These are phyloP conservation scores for Acanthamoeba lenticulata DNA, from an alignment of 208 protist species.

Conservation along the genomic window DNA sequence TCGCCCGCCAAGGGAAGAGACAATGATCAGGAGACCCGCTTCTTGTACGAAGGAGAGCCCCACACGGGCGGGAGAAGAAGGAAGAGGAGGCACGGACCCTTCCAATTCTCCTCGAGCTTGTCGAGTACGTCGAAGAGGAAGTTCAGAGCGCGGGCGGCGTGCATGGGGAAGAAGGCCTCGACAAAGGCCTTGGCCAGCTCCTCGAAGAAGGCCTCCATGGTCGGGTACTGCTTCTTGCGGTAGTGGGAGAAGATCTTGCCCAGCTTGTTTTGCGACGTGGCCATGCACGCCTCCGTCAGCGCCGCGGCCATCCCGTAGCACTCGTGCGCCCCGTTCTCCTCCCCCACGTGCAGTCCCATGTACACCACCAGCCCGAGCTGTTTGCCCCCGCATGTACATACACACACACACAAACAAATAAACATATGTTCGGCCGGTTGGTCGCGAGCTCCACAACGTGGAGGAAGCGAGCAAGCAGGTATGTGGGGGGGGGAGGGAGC, in stretches of 20 bases:
- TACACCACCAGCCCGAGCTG: constrained; percentile 54
- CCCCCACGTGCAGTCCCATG: constrained; percentile 54
- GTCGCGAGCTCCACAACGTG: too few species aligned
- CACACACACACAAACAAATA: not conserved
- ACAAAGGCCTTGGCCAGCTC: constrained; percentile 13
- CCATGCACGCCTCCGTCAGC: constrained; percentile 55
- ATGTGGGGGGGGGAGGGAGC: not conserved
- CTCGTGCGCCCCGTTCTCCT: constrained; percentile 13
- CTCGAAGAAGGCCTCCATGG: constrained; percentile 56
- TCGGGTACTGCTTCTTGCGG: constrained; percentile 56
- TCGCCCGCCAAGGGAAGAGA: not conserved
- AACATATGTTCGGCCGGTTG: too few species aligned
- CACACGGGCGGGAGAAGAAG: not conserved
- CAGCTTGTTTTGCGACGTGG: constrained; percentile 51
- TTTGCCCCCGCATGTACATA: not conserved
- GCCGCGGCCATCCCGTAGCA: constrained; percentile 31
- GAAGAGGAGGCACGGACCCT: not conserved
- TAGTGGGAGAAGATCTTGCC: constrained; percentile 62
- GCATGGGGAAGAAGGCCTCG: constrained; percentile 52
- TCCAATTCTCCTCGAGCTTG: constrained; percentile 65
- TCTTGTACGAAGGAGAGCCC: too few species aligned
- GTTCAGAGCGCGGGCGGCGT: constrained; percentile 6
- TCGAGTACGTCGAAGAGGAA: constrained; percentile 60
- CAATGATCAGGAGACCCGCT: not conserved
- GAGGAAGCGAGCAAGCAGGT: too few species aligned